A percentile compares a stretch with the other conserved stretches of the same genome.
These are phyloP conservation scores for Pilaira anomala DNA, from an alignment of 192 early-diverging fungal species.

Conservation along the genomic window DNA sequence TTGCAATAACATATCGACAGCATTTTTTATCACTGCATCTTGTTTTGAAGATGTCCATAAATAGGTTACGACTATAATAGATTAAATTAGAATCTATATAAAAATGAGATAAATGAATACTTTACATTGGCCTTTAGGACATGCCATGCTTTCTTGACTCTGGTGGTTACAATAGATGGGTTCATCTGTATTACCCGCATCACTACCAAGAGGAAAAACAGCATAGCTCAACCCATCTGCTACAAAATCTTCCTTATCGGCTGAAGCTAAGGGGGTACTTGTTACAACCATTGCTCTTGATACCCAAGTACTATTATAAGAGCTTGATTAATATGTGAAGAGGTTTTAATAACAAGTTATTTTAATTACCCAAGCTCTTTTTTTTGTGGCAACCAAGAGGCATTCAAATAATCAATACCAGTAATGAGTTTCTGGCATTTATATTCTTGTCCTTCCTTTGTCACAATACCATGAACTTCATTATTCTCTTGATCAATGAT, in stretches of 20 bases:
- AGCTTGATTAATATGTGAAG: background rate
- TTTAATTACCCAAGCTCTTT: slow-evolving; percentile 28
- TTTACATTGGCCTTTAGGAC: slow-evolving; percentile 26
- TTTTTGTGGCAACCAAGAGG: slow-evolving; percentile 32
- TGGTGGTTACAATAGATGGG: slow-evolving; percentile 9
- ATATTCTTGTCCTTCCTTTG: slow-evolving; percentile 40
- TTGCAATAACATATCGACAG: slow-evolving; percentile 1
- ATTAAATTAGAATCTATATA: background rate
- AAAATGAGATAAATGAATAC: slow-evolving; percentile 8
- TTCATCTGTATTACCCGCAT: background rate
- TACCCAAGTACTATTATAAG: slow-evolving; percentile 5
- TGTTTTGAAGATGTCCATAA: slow-evolving; percentile 32
- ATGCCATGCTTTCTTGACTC: slow-evolving; percentile 25
- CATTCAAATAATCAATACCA: slow-evolving; percentile 50
- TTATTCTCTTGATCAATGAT: slow-evolving; percentile 40
- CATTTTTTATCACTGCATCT: slow-evolving; percentile 11
- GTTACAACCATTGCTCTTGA: slow-evolving; percentile 20
- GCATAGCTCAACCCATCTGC: slow-evolving; percentile 9
- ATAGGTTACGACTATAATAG: slow-evolving; percentile 38
- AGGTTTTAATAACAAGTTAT: background rate
- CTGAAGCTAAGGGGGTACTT: background rate
- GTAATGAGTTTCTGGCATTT: slow-evolving; percentile 49
- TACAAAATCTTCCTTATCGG: slow-evolving; percentile 8
- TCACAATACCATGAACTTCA: slow-evolving; percentile 39
- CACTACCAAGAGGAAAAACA: slow-evolving; percentile 21